phyloP scores from a whole-genome alignment of 2,329 filamentous ascomycete species.

The Penicillium sp. region DNA sequence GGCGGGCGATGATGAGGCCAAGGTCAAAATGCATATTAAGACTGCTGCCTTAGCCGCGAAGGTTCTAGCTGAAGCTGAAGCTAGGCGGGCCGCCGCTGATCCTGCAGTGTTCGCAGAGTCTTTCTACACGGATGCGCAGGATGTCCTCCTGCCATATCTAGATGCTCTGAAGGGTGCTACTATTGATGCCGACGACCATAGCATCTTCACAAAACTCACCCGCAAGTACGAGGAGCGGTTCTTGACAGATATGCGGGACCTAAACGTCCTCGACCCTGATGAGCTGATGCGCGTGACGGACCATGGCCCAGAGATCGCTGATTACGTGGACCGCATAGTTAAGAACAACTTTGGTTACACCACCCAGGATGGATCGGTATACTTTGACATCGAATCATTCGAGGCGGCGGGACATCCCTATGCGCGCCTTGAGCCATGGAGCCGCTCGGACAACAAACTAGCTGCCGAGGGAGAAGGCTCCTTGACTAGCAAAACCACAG shows the following conservation, averaged over 20 bases:
- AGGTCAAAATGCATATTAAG: constrained; percentile 82
- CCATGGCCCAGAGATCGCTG: constrained; percentile 79
- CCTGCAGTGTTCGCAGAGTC: constrained; percentile 32
- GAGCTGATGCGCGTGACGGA: constrained; percentile 86
- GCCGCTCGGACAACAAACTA: constrained; percentile 73
- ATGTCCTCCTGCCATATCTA: constrained; percentile 75
- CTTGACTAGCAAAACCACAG: constrained; percentile 54
- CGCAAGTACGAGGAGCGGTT: constrained; percentile 83
- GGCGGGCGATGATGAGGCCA: constrained; percentile 73
- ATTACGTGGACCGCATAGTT: constrained; percentile 76
- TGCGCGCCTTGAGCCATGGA: constrained; percentile 78
- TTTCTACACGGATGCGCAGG: constrained; percentile 57
- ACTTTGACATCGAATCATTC: constrained; percentile 86
- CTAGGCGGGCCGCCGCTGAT: constrained; percentile 22
- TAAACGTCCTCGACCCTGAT: constrained; percentile 81
- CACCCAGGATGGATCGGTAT: constrained; percentile 73
- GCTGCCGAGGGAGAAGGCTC: constrained; percentile 88
- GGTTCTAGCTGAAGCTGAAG: constrained; percentile 42
- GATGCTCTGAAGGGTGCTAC: constrained; percentile 57
- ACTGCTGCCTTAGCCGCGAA: constrained; percentile 53
- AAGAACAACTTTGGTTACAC: constrained; percentile 80
- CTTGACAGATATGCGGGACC: constrained; percentile 75
- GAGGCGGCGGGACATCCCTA: constrained; percentile 81
- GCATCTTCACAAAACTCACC: constrained; percentile 83
- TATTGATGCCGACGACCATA: constrained; percentile 57